A percentile compares a stretch with the other conserved stretches of the same genome.
Evolutionary conservation across 2,329 filamentous ascomycete species (phyloP).

Genomic region (Hymenoscyphus occultus): DNA sequence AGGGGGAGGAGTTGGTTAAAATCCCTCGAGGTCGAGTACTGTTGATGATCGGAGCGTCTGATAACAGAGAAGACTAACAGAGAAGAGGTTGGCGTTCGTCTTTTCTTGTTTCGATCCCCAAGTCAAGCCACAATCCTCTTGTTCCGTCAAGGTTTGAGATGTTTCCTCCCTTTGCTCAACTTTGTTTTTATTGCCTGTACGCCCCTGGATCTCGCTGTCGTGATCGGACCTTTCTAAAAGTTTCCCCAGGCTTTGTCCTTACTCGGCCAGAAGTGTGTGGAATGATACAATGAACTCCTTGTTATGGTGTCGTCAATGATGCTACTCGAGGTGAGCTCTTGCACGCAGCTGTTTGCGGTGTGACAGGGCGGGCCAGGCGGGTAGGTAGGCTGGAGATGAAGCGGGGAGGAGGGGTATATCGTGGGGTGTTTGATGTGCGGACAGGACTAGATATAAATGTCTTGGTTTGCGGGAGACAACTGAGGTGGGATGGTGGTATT

Average conservation of each 20-base stretch:
- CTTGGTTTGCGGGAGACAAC: neutral
- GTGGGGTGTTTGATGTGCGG: neutral
- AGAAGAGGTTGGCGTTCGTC: neutral
- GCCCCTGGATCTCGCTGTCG: neutral
- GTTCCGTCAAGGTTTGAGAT: neutral
- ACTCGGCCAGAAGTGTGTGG: neutral
- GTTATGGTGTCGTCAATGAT: neutral
- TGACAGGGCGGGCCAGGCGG: neutral
- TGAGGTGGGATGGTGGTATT: slow-evolving; percentile 4
- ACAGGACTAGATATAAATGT: slow-evolving; percentile 8
- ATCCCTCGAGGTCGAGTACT: neutral
- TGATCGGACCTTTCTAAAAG: neutral
- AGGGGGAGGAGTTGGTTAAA: neutral
- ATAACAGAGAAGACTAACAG: neutral
- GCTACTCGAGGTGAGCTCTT: neutral
- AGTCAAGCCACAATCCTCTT: neutral
- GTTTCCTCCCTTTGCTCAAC: neutral
- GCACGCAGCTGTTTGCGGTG: neutral
- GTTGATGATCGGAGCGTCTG: neutral
- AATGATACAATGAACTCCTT: neutral
- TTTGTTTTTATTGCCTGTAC: neutral
- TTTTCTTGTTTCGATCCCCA: neutral
- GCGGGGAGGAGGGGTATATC: slow-evolving; percentile 3
- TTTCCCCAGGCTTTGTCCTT: neutral
- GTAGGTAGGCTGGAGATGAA: neutral